These are phyloP conservation scores for Cordyceps militaris DNA, from an alignment of 2,329 filamentous ascomycete genomes.

Conservation along the genomic window DNA sequence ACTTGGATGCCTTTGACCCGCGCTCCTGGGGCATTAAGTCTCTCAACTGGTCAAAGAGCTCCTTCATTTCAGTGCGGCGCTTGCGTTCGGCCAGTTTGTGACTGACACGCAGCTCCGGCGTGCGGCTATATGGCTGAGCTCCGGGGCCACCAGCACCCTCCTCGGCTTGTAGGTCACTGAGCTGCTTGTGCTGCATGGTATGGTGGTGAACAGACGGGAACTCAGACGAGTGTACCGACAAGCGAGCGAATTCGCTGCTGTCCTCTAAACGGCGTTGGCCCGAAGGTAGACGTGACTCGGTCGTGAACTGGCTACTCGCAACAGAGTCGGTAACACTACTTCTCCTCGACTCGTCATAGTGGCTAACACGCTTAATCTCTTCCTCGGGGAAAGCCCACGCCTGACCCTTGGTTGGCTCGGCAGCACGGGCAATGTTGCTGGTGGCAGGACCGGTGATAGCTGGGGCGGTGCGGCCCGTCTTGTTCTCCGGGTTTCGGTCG, in stretches of 20 bases:
- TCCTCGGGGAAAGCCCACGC: constrained; percentile 80
- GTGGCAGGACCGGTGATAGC: constrained; percentile 66
- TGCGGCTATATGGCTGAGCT: constrained; percentile 72
- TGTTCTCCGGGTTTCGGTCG: constrained; percentile 50
- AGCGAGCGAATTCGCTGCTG: constrained; percentile 40
- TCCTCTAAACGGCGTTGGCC: constrained; percentile 70
- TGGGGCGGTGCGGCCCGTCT: constrained; percentile 59
- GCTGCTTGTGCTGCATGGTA: constrained; percentile 65
- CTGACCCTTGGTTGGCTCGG: constrained; percentile 74
- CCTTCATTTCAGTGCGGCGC: constrained; percentile 81
- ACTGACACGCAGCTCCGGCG: constrained; percentile 72
- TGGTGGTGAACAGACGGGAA: constrained; percentile 63
- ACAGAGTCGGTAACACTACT: constrained; percentile 73
- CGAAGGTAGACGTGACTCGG: constrained; percentile 62
- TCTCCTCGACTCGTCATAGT: constrained; percentile 59
- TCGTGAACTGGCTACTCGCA: constrained; percentile 72
- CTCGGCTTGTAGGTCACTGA: constrained; percentile 58
- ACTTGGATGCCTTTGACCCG: constrained; percentile 80
- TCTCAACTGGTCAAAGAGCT: constrained; percentile 73
- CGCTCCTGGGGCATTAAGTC: constrained; percentile 73
- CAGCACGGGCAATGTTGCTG: constrained; percentile 60
- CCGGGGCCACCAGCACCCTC: constrained; percentile 44
- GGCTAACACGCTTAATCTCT: constrained; percentile 47
- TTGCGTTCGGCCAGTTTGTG: constrained; percentile 83
- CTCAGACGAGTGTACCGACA: constrained; percentile 46